Evolutionary conservation across 164 flowering plant species (phyloP).

Genomic region (Magnolia officinalis): DNA sequence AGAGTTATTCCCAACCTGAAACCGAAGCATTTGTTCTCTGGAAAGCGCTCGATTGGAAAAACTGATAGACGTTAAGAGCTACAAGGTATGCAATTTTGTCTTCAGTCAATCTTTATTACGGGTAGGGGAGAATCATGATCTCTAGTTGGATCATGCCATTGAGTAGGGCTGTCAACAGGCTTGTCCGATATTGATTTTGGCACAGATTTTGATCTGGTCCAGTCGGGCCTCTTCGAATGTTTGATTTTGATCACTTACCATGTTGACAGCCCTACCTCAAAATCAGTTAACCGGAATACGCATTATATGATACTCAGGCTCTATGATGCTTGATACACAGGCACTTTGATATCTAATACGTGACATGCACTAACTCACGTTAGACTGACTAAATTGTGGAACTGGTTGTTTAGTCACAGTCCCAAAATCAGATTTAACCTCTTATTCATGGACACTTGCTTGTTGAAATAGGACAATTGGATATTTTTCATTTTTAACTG

Average conservation of each 20-base stretch:
- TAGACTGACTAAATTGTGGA: no score
- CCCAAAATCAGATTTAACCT: no score
- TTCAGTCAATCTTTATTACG: background rate
- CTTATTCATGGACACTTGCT: no score
- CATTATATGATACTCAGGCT: no score
- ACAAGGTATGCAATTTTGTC: background rate
- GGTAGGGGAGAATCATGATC: background rate
- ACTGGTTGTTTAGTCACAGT: no score
- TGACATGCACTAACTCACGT: no score
- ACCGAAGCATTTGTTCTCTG: constrained; percentile 84
- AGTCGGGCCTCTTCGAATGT: background rate
- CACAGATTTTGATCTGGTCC: background rate
- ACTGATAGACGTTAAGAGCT: constrained; percentile 50
- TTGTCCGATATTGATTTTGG: background rate
- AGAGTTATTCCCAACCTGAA: constrained; percentile 71
- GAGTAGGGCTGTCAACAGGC: background rate
- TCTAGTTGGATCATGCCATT: background rate
- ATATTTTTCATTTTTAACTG: no score
- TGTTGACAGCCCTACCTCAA: background rate
- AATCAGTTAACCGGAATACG: background rate
- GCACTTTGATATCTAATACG: no score
- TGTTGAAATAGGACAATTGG: no score
- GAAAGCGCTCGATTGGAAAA: constrained; percentile 77
- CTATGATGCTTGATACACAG: no score
- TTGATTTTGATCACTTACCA: no score